Evolutionary conservation across 2,329 filamentous ascomycete genomes (phyloP).

Genomic region (Ceratocystis lukuohia): DNA sequence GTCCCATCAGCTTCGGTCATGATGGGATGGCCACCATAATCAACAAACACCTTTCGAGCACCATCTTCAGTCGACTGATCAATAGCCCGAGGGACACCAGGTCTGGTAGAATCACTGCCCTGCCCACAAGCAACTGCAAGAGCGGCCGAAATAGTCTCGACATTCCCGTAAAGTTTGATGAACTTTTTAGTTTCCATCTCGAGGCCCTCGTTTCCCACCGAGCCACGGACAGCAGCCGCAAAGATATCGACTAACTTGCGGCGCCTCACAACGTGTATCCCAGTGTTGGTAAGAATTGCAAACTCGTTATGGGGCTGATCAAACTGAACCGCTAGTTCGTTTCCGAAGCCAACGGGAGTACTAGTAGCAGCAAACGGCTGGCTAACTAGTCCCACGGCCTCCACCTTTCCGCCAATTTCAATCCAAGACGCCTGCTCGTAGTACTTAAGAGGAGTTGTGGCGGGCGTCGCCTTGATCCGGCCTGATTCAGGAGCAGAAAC

Average conservation of each 20-base stretch:
- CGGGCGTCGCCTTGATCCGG: slow-evolving; percentile 52
- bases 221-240: slow-evolving; percentile 61
- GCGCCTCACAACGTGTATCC: slow-evolving; percentile 73
- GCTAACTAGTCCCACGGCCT: slow-evolving; percentile 67
- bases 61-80: slow-evolving; percentile 78
- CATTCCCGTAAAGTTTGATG: slow-evolving; percentile 71
- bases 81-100: slow-evolving; percentile 61
- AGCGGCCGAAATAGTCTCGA: slow-evolving; percentile 80
- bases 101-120: slow-evolving; percentile 53
- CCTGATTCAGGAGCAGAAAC: slow-evolving; percentile 79
- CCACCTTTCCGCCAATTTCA: slow-evolving; percentile 55
- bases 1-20: slow-evolving; percentile 65
- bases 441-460: slow-evolving; percentile 44
- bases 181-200: slow-evolving; percentile 75
- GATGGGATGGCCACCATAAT: slow-evolving; percentile 77
- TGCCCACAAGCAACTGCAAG: slow-evolving; percentile 92
- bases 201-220: slow-evolving; percentile 62
- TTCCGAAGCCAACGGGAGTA: slow-evolving; percentile 70
- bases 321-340: slow-evolving; percentile 92
- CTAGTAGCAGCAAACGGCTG: slow-evolving; percentile 55
- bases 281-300: slow-evolving; percentile 80
- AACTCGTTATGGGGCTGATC: slow-evolving; percentile 71
- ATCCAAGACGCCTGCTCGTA: slow-evolving; percentile 73
- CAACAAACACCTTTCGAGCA: slow-evolving; percentile 78
- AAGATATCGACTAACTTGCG: slow-evolving; percentile 85